phyloP scores from a whole-genome alignment of 768 basidiomycete genomes.

The Boletales sp. region DNA sequence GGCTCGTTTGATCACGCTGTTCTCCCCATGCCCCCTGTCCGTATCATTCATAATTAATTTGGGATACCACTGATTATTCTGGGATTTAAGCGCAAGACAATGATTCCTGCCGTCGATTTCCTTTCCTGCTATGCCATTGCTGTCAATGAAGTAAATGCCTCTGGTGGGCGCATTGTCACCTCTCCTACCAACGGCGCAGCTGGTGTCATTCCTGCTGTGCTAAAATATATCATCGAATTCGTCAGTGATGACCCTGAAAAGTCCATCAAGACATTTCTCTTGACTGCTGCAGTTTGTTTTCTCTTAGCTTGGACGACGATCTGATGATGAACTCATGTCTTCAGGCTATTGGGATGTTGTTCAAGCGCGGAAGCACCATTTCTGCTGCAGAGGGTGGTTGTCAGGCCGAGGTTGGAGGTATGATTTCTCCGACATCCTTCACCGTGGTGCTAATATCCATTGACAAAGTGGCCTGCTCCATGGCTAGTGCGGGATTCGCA shows the following conservation, averaged over 20 bases:
- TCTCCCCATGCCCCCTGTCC: constrained; percentile 77
- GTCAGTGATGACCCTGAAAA: constrained; percentile 89
- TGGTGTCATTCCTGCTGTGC: constrained; percentile 88
- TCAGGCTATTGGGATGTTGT: constrained; percentile 90
- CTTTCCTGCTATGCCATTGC: constrained; percentile 92
- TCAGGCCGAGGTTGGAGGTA: constrained; percentile 92
- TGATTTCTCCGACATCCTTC: constrained; percentile 8
- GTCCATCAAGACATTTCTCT: constrained; percentile 81
- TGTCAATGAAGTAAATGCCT: constrained; percentile 93
- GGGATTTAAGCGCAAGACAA: constrained; percentile 62
- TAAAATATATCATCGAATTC: constrained; percentile 92
- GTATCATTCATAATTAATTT: constrained; percentile 24
- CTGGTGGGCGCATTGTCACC: constrained; percentile 91
- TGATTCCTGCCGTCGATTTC: constrained; percentile 92
- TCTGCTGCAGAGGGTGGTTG: constrained; percentile 95
- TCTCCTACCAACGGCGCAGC: constrained; percentile 92
- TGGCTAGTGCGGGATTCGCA: constrained; percentile 92
- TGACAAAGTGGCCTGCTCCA: constrained; percentile 79
- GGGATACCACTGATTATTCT: constrained; percentile 1
- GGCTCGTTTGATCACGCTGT: constrained; percentile 80
- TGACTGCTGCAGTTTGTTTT: constrained; percentile 75
- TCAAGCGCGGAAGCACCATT: constrained; percentile 96
- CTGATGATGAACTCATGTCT: constrained; percentile 4
- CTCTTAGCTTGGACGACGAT: background rate
- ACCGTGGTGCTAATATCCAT: background rate